Evolutionary conservation across 176 grass and related monocot genomes (phyloP), one percentile per base, ranked within the genome.

Genomic region (Carex kokanica): DNA sequence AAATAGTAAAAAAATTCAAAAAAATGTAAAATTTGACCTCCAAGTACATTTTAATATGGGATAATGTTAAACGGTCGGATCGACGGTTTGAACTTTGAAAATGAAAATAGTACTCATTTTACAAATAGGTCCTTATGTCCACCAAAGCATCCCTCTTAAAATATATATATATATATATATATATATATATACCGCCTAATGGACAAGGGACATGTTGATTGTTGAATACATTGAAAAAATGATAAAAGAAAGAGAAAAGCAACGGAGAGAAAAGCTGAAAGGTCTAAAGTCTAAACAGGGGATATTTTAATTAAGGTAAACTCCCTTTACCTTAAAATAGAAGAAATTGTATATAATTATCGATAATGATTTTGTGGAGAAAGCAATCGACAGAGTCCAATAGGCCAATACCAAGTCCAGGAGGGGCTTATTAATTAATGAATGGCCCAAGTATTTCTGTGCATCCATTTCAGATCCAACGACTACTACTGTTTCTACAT

Each of bases 311-410:
- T 27, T 25, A 74, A 27, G 47, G 72, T 52, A 80, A 80, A 40
- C 56, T 29, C 54, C 29, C 7, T 6, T 78, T 41, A 43, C 12
- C 56, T 80, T 61, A n/a, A 62, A 20, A 38, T 58, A 62, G 13
- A 80, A 75, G 43, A 75, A 75, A 75, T 31, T 75, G 72, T 75
- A 54, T 75, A 75, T 75, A 54, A 24, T 73, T 64, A 43, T 63
- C 20, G 56, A 60, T 60, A 60, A 60, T 38, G 17, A 53, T 74
- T 51, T 41, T 81, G 59, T 81, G 25, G 53, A 38, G n/a, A 36
- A 81, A 82, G 38, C 79, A 65, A 82, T 82, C 36, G 60, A 64
- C 52, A 58, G 24, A 59, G 1, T 9, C 38, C 24, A 38, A 65
- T 65, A 5, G 55, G 23, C 66, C 41, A 43, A 4, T 71, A 71